phyloP scores from a whole-genome alignment of 352 stramenopile species.

The Bremia lactucae region DNA sequence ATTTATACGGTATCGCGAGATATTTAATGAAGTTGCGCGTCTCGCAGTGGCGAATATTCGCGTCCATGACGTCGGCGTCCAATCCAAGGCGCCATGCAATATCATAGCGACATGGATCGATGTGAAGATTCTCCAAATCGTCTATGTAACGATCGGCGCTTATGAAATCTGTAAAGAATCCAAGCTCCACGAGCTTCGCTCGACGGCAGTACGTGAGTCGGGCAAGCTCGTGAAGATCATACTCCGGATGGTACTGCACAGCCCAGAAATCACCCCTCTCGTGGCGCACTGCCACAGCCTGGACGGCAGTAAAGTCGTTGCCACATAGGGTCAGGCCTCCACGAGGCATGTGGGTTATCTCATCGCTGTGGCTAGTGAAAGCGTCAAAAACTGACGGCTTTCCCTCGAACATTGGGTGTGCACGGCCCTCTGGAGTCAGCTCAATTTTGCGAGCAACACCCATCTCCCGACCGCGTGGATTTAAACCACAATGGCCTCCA shows the following conservation, averaged over 20 bases:
- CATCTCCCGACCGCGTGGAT: slow-evolving; percentile 65
- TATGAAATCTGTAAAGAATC: slow-evolving; percentile 66
- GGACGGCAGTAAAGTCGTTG: slow-evolving; percentile 63
- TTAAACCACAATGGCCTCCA: slow-evolving; percentile 48
- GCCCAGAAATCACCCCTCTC: slow-evolving; percentile 77
- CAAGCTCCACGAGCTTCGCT: slow-evolving; percentile 49
- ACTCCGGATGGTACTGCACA: slow-evolving; percentile 81
- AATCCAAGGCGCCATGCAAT: slow-evolving; percentile 70
- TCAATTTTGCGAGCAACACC: slow-evolving; percentile 68
- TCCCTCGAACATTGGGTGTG: slow-evolving; percentile 74
- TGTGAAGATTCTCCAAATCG: slow-evolving; percentile 63
- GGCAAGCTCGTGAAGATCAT: slow-evolving; percentile 73
- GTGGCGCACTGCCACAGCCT: slow-evolving; percentile 62
- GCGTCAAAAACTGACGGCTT: slow-evolving; percentile 73
- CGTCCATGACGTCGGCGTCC: slow-evolving; percentile 73
- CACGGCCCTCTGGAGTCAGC: slow-evolving; percentile 56
- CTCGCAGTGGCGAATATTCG: slow-evolving; percentile 65
- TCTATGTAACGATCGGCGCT: slow-evolving; percentile 60
- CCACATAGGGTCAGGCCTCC: slow-evolving; percentile 45
- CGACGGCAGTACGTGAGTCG: slow-evolving; percentile 61
- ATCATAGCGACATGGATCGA: slow-evolving; percentile 59
- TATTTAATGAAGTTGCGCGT: slow-evolving; percentile 83
- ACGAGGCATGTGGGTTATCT: slow-evolving; percentile 62
- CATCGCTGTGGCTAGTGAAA: slow-evolving; percentile 77
- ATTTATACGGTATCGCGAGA: slow-evolving; percentile 66